phyloP scores from a whole-genome alignment of 1,284 basidiomycete genomes.

The Volvariella surrecta region DNA sequence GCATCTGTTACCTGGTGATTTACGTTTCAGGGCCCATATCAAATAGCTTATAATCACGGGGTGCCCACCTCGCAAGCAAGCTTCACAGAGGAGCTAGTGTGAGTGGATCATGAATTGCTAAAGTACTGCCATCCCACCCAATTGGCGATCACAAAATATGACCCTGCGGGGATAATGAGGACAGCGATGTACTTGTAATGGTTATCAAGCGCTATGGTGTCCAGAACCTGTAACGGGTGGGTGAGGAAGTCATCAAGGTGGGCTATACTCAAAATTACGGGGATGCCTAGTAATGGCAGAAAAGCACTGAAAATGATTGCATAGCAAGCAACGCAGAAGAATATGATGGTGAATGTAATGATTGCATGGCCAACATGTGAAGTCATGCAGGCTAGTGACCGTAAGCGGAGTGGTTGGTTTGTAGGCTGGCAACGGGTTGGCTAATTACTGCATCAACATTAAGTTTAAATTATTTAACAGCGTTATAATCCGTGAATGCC shows the following conservation, averaged over 20 bases:
- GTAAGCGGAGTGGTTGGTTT: too few relatives aligned
- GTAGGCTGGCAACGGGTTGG: too few relatives aligned
- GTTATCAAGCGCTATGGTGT: conserved; percentile 55
- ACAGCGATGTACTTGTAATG: conserved; percentile 88
- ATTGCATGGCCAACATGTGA: conserved; percentile 35
- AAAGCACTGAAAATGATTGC: conserved; percentile 59
- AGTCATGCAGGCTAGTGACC: too few relatives aligned
- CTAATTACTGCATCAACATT: too few relatives aligned
- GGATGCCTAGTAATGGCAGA: conserved; percentile 40
- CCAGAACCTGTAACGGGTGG: conserved; percentile 39
- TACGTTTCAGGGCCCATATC: too few relatives aligned
- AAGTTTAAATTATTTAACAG: too few relatives aligned
- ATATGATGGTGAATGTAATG: conserved; percentile 35
- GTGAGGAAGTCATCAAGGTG: not conserved
- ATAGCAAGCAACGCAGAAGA: conserved; percentile 54
- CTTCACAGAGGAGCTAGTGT: too few relatives aligned
- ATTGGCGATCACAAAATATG: conserved; percentile 90
- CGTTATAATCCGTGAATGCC: too few relatives aligned
- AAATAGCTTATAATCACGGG: too few relatives aligned
- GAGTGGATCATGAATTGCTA: conserved; percentile 66
- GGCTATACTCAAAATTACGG: conserved; percentile 25
- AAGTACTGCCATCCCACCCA: conserved; percentile 98
- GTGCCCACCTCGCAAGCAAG: too few relatives aligned
- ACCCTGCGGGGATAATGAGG: conserved; percentile 71
- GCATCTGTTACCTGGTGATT: too few relatives aligned